Percentiles rank a stretch among this genome's conserved stretches.
phyloP scores from a whole-genome alignment of 2,329 filamentous ascomycete species.

The Tothia fuscella region DNA sequence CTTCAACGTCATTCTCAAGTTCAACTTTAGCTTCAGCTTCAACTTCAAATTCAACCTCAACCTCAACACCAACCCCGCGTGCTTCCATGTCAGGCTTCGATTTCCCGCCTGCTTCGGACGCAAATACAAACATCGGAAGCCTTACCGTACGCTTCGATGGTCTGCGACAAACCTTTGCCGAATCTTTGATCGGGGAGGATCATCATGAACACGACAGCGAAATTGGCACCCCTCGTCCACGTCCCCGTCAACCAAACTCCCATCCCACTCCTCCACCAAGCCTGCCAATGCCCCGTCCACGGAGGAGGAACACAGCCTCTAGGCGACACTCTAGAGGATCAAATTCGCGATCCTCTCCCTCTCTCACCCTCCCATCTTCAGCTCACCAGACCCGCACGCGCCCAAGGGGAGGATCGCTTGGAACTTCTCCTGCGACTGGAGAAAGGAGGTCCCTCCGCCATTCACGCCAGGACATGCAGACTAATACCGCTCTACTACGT shows the following conservation, averaged over 20 bases:
- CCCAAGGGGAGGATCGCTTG: too few species aligned
- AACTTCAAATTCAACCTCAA: too few species aligned
- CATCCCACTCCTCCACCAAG: background rate
- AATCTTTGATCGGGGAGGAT: conserved; percentile 5
- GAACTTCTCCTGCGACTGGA: too few species aligned
- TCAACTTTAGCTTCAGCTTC: too few species aligned
- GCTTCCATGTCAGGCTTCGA: too few species aligned
- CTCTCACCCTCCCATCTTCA: background rate
- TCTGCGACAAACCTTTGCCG: conserved; percentile 10
- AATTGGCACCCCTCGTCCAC: background rate
- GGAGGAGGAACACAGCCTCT: background rate
- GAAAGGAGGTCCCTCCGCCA: background rate
- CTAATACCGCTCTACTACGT: background rate
- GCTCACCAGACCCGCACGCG: background rate
- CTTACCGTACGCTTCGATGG: conserved; percentile 8
- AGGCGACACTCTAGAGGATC: background rate
- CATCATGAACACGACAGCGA: background rate
- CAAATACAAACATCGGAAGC: conserved; percentile 8
- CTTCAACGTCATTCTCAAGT: too few species aligned
- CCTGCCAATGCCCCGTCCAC: background rate
- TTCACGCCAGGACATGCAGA: conserved; percentile 4
- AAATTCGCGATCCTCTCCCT: background rate
- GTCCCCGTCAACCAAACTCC: background rate
- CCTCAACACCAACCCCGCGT: too few species aligned
- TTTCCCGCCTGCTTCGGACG: conserved; percentile 30